Percentiles rank a stretch among this genome's conserved stretches.
Conservation (phyloP, 352 stramenopile genomes). For the Chrysophaeum taylorii region DNA sequence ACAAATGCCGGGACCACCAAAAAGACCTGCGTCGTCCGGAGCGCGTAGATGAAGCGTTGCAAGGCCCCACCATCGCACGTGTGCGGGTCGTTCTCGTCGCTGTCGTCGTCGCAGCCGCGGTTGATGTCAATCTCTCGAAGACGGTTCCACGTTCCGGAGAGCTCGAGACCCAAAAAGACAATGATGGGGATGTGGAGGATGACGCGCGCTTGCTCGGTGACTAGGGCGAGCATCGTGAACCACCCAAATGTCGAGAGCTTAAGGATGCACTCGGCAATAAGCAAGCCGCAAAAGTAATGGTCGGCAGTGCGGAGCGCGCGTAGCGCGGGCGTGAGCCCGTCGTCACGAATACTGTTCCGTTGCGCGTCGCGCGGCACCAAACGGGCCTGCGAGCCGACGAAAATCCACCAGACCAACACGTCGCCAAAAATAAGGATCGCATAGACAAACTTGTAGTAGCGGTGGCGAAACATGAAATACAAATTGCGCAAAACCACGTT, state of each 20-base stretch:
- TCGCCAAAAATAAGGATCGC: background rate
- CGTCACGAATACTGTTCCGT: background rate
- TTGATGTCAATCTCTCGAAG: background rate
- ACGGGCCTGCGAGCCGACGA: background rate
- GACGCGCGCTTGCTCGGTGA: background rate
- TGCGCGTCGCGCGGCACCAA: background rate
- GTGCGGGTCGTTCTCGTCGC: background rate
- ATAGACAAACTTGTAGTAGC: background rate
- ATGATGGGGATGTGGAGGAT: background rate
- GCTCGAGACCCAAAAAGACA: background rate
- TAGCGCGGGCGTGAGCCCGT: too few species aligned
- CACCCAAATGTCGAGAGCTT: background rate
- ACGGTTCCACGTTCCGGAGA: background rate
- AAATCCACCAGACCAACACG: conserved; percentile 4
- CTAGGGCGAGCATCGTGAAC: background rate
- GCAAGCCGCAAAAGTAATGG: background rate
- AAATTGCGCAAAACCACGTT: background rate
- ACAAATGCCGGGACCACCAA: background rate
- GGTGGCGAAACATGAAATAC: background rate
- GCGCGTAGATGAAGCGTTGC: background rate
- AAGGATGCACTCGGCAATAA: background rate
- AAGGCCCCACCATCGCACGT: too few species aligned
- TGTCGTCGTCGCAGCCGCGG: background rate
- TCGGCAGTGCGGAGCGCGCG: background rate
- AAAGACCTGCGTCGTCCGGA: conserved; percentile 5